Base-by-base conservation (phyloP, 1,284 basidiomycete species). In the Papiliotrema laurentii region DNA sequence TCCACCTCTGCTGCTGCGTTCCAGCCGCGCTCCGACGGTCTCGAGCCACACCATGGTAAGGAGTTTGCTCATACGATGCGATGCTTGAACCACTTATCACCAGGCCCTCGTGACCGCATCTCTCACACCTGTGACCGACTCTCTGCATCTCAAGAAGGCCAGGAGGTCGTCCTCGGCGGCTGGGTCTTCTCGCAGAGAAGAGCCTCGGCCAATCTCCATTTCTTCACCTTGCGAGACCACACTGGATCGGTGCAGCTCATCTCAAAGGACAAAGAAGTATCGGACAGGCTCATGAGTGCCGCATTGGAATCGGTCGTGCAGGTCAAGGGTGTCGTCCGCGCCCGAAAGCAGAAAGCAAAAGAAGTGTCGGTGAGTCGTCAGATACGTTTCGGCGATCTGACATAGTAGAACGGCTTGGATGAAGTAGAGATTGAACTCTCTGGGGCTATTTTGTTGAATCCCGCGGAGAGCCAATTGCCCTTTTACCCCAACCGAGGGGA, bases 401-500 rank as follows among this genome's bases (percentile, higher is more conserved):
- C 36, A 18, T 51, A 53, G 51, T 47, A 68, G 84, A 82, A 78
- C 77, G 45, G 71, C 76, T 47, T 44, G 80, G 89, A 89, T 28
- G 80, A 85, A 47, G 79, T 94, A 57, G 91, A 96, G 74, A 80
- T 96, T 18, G 77, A 82, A 27, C 81, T 93, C n/a, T 72, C 82
- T 22, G 75, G 76, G 11, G 84, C 83, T 61, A 82, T 77, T 19
- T 71, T 94, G 33, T 80, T 96, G 53, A 96, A 96, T 69, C 80
- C 86, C 18, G 89, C 89, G 0, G 76, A 79, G 49, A 56, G 75
- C 33, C 69, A 75, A 45, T 72, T 94, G 53, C 91, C 90, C 13
- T 94, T 94, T 70, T 77, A 83, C 51, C 87, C 92, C 27, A 87
- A 85, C 53, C 84, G 86, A 43, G 78, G 82, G 53, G 83, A 85